Evolutionary conservation across 176 grass and related monocot species (phyloP), one percentile per base, ranked within the genome.

Genomic region (Chrysopogon serrulatus): DNA sequence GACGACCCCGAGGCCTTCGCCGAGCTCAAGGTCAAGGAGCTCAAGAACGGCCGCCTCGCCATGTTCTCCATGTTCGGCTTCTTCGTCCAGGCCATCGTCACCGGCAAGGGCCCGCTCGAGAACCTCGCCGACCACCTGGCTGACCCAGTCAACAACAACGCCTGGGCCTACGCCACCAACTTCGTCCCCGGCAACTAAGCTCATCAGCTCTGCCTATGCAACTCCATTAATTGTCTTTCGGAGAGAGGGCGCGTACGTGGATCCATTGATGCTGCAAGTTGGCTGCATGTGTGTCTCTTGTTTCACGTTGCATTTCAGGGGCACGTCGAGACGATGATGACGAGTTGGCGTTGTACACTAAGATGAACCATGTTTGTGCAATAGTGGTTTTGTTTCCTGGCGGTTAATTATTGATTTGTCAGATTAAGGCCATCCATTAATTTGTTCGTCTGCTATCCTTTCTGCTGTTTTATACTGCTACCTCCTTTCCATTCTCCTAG

Each of bases 21-120:
- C 0, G 92, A 94, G 84, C 89, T 94, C 66, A 94, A 94, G 90
- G 90, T 98, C 11, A 98, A 98, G 84, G 95, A 98, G 80, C 94
- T 98, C 82, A 98, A 98, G 92, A 98, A 93, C 42, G 92, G 90
- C 13, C 81, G 95, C 19, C 92, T 97, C 41, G 92, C 95, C 47
- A 98, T 94, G 90, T 92, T 94, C 90, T 94, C 92, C 81, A 94
- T 94, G 92, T 94, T 92, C 49, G 87, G 90, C 0, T 94, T 94
- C 92, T 94, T 94, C 77, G 90, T 94, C 5, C 92, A 94, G 87
- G 90, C 92, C 59, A 94, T 94, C 79, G 90, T 94, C 67, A 94
- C 92, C 47, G 92, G 92, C 45, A 94, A 94, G 84, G 92, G 90
- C 11, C 92, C 92, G 12, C 73, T 92, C 15, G 90, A 94, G 90